A percentile compares a stretch with the other conserved stretches of the same genome.
These are phyloP conservation scores for Bipolaris cookei DNA, from an alignment of 2,329 filamentous ascomycete genomes.

Conservation along the genomic window DNA sequence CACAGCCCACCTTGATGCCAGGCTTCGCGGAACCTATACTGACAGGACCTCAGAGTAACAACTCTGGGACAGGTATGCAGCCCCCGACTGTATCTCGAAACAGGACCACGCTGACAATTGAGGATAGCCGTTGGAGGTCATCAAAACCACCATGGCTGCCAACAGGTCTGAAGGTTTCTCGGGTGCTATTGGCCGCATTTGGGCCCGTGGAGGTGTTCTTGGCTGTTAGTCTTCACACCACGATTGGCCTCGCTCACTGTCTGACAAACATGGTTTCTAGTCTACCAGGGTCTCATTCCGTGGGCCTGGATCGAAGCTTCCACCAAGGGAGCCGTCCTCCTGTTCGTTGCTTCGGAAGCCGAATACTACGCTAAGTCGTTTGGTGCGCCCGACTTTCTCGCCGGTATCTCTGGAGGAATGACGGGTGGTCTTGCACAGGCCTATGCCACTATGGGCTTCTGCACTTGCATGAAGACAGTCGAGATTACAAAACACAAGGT, in stretches of 20 bases:
- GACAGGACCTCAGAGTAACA: conserved; percentile 60
- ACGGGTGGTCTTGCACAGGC: conserved; percentile 94
- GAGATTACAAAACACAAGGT: conserved; percentile 99
- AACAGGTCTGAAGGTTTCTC: conserved; percentile 89
- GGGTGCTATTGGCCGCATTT: conserved; percentile 82
- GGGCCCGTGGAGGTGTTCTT: conserved; percentile 88
- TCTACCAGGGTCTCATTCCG: conserved; percentile 99
- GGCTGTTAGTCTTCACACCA: conserved; percentile 75
- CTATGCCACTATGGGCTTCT: conserved; percentile 99
- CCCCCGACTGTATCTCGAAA: neutral
- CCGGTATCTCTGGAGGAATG: conserved; percentile 90
- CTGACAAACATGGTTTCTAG: conserved; percentile 56
- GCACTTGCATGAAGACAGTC: conserved; percentile 99
- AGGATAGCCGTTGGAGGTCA: conserved; percentile 88
- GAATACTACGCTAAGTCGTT: conserved; percentile 88
- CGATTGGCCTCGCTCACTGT: conserved; percentile 47
- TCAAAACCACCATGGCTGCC: conserved; percentile 99
- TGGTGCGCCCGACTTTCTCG: conserved; percentile 84
- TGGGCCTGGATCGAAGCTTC: conserved; percentile 98
- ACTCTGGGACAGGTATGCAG: conserved; percentile 67
- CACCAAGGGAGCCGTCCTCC: conserved; percentile 97
- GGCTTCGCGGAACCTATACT: conserved; percentile 11
- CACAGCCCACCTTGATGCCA: conserved; percentile 9
- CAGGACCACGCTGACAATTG: conserved; percentile 54
- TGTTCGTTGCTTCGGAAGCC: conserved; percentile 98